These are phyloP conservation scores for Yamadazyma pseudoaaseri DNA, from an alignment of 1,139 yeast species.

Conservation along the genomic window DNA sequence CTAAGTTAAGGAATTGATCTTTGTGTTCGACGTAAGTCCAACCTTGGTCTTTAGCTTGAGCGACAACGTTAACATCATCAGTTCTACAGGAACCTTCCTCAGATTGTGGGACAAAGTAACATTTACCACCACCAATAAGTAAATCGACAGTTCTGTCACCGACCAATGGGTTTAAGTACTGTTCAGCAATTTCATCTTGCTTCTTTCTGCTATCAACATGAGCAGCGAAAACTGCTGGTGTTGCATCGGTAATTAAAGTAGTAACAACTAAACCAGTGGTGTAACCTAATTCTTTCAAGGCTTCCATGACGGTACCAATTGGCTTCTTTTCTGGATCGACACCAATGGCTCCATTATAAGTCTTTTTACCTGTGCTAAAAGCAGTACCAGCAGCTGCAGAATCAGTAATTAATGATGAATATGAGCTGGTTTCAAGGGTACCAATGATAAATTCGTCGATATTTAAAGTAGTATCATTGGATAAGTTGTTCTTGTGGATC, in stretches of 20 bases:
- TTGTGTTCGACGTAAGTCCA: constrained; percentile 67
- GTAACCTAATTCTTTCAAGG: constrained; percentile 73
- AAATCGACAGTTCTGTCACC: constrained; percentile 80
- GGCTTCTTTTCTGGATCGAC: constrained; percentile 61
- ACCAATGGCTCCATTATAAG: constrained; percentile 83
- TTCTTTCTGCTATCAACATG: constrained; percentile 66
- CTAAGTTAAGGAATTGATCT: constrained; percentile 46
- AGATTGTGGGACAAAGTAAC: constrained; percentile 57
- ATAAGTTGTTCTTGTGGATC: constrained; percentile 53
- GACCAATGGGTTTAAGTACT: constrained; percentile 42
- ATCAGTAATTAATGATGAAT: constrained; percentile 72
- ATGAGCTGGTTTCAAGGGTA: constrained; percentile 73
- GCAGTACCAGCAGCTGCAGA: constrained; percentile 97
- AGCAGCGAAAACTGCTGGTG: constrained; percentile 78
- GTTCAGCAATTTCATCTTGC: constrained; percentile 76
- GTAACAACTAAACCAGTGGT: constrained; percentile 84
- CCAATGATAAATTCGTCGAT: constrained; percentile 73
- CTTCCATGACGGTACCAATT: constrained; percentile 81
- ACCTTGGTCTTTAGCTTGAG: constrained; percentile 55
- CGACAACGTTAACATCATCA: constrained; percentile 62
- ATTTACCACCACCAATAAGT: constrained; percentile 86
- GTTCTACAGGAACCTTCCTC: constrained; percentile 59
- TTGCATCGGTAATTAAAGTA: constrained; percentile 59
- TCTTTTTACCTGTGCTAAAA: constrained; percentile 71
- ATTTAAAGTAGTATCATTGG: constrained; percentile 47